Conservation (phyloP, 2,329 filamentous ascomycete species). For the Whalleya microplaca region DNA sequence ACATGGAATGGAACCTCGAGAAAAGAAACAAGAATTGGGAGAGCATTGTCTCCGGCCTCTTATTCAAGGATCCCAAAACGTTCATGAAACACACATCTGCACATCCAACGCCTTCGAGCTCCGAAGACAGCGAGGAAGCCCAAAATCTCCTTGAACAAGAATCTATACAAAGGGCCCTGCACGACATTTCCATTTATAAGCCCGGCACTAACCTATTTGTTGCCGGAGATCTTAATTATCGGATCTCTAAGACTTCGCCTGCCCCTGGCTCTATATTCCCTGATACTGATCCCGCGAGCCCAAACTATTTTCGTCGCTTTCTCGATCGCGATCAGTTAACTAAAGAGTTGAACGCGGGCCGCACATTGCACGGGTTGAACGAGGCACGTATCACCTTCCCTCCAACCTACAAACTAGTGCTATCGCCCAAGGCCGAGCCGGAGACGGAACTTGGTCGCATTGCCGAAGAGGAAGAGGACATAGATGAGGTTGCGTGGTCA, state of each 20-base stretch:
- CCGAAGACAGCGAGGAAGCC: conserved; percentile 22
- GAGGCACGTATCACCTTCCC: conserved; percentile 80
- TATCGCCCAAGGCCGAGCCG: conserved; percentile 41
- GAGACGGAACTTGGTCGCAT: conserved; percentile 8
- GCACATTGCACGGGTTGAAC: conserved; percentile 75
- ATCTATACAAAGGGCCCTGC: conserved; percentile 45
- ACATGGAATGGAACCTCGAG: conserved; percentile 79
- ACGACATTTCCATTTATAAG: conserved; percentile 71
- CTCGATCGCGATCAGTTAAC: conserved; percentile 79
- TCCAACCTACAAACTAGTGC: conserved; percentile 89
- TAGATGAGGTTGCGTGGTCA: conserved; percentile 57
- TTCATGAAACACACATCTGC: conserved; percentile 27
- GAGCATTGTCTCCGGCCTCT: conserved; percentile 76
- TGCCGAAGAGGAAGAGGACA: conserved; percentile 33
- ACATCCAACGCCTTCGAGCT: conserved; percentile 18
- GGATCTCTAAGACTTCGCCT: conserved; percentile 72
- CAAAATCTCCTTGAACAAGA: conserved; percentile 30
- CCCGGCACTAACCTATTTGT: conserved; percentile 80
- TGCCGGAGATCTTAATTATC: conserved; percentile 93
- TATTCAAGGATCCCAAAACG: conserved; percentile 66
- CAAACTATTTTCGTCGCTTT: conserved; percentile 67
- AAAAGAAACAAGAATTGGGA: conserved; percentile 88
- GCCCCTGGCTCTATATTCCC: conserved; percentile 64
- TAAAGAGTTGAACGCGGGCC: conserved; percentile 68
- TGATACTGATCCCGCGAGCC: conserved; percentile 58